Evolutionary conservation across 306 rosid species (phyloP).

Genomic region (Ceratonia siliqua): DNA sequence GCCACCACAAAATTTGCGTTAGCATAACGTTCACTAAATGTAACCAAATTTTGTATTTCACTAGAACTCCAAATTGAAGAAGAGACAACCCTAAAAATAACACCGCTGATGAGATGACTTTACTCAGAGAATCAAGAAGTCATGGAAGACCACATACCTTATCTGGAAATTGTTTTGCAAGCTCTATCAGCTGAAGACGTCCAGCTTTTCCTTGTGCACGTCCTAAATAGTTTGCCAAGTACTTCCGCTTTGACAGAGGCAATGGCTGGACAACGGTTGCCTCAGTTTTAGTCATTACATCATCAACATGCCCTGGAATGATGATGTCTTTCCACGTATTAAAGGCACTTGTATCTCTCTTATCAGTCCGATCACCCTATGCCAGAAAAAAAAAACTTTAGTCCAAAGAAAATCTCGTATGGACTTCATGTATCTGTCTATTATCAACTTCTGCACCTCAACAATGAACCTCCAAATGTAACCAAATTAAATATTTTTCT

Average conservation of each 20-base stretch:
- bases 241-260: conserved; percentile 81
- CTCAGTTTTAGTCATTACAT: conserved; percentile 62
- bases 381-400: conserved; percentile 27
- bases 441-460: neutral
- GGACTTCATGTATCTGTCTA: conserved; percentile 16
- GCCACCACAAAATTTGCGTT: conserved; percentile 1
- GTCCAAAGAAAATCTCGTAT: neutral
- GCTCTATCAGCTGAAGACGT: conserved; percentile 81
- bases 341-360: conserved; percentile 84
- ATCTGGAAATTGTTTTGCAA: conserved; percentile 75
- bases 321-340: conserved; percentile 98
- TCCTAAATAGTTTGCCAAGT: conserved; percentile 88
- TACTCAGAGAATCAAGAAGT: conserved; percentile 19
- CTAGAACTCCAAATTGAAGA: neutral
- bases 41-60: neutral
- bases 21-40: conserved; percentile 7
- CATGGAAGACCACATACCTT: conserved; percentile 57
- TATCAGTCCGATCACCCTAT: conserved; percentile 97
- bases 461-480: neutral
- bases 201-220: conserved; percentile 96
- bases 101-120: conserved; percentile 14
- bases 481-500: neutral
- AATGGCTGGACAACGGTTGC: conserved; percentile 60
- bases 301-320: conserved; percentile 95
- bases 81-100: neutral